Evolutionary conservation across 495 filamentous ascomycete species (phyloP).

Genomic region (Aspergillus campestris): DNA sequence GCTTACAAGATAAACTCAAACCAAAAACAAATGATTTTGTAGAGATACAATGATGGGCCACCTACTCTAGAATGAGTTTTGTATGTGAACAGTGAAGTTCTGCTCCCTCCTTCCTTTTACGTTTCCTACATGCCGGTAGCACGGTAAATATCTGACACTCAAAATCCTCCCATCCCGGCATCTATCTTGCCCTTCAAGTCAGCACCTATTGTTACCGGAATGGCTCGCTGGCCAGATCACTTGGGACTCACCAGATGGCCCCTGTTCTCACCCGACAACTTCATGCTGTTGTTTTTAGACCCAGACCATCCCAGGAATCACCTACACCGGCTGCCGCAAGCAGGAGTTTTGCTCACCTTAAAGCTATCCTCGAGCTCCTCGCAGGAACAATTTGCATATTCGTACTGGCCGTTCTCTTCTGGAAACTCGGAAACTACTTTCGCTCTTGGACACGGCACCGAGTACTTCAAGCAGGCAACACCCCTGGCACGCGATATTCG

Average conservation of each 20-base stretch:
- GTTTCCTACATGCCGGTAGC: not conserved
- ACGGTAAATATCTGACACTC: not conserved
- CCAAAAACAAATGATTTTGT: no score
- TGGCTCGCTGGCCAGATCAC: constrained; percentile 7
- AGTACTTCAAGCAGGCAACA: constrained; percentile 26
- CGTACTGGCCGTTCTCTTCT: constrained; percentile 29
- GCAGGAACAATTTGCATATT: constrained; percentile 33
- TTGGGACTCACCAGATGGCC: constrained; percentile 20
- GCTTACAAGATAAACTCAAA: no score
- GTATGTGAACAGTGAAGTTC: no score
- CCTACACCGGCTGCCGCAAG: constrained; percentile 9
- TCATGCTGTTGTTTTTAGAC: constrained; percentile 16
- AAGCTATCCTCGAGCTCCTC: constrained; percentile 28
- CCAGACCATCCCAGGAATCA: constrained; percentile 12
- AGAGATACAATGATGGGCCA: no score
- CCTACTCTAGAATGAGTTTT: no score
- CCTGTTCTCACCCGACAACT: constrained; percentile 23
- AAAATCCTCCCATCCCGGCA: not conserved
- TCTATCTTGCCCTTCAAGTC: not conserved
- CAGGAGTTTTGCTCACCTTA: constrained; percentile 18
- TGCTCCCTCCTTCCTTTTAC: not conserved
- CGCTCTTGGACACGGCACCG: constrained; percentile 26
- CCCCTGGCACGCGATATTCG: constrained; percentile 25
- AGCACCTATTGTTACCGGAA: constrained; percentile 16
- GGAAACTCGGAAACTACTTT: constrained; percentile 33